Conservation (phyloP, 192 early-diverging fungal genomes). For the Coemansia sp. region DNA sequence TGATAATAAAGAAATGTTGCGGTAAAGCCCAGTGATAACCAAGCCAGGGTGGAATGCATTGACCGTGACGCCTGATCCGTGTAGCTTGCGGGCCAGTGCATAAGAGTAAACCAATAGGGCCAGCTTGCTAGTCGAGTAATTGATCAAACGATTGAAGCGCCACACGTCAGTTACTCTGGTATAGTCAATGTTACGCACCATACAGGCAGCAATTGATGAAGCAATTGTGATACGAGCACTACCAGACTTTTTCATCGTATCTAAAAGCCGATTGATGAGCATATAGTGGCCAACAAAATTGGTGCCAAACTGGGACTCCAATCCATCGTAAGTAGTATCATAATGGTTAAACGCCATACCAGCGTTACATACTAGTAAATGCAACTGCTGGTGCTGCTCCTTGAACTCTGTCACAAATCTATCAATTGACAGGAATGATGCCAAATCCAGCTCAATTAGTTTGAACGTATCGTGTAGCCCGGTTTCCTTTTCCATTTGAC, state of each 20-base stretch:
- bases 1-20: conserved; percentile 36
- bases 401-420: conserved; percentile 40
- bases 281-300: conserved; percentile 62
- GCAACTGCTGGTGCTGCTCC: conserved; percentile 8
- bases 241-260: conserved; percentile 34
- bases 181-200: conserved; percentile 47
- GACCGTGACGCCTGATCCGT: conserved; percentile 46
- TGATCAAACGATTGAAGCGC: conserved; percentile 53
- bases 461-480: conserved; percentile 28
- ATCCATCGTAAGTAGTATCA: conserved; percentile 59
- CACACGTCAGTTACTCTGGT: conserved; percentile 46
- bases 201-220: conserved; percentile 51
- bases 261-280: conserved; percentile 47
- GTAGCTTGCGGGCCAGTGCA: conserved; percentile 51
- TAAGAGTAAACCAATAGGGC: conserved; percentile 55
- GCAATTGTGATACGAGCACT: conserved; percentile 56
- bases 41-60: conserved; percentile 61
- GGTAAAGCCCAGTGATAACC: conserved; percentile 54
- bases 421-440: conserved; percentile 52
- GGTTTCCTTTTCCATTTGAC: conserved; percentile 8
- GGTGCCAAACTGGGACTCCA: conserved; percentile 64
- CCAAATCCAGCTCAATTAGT: conserved; percentile 55
- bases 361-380: conserved; percentile 58
- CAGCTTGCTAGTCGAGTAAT: conserved; percentile 61
- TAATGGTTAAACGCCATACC: conserved; percentile 61